Evolutionary conservation across 257 asterid species (phyloP), one percentile per base, ranked within the genome.

Genomic region (Solanum bulbocastanum): DNA sequence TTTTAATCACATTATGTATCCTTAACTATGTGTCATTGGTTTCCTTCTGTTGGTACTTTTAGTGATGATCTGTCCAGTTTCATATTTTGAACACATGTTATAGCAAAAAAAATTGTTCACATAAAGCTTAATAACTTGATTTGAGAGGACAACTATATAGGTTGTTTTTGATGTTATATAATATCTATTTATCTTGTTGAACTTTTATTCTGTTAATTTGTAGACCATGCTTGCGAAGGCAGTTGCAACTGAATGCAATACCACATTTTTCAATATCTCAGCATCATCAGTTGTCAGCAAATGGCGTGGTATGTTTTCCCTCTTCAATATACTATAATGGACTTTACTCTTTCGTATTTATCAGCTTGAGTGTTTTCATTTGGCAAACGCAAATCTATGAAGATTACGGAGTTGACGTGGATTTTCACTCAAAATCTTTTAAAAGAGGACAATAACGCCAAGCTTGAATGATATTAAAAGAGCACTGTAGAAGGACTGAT

Each of bases 141-240:
- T 27, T 15, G 25, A 15, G 84, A 79, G 65, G 84, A 15, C 32
- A 39, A 37, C 27, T 74, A 37, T 10, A 20, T 8, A 73, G 25
- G 46, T 36, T 4, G 8, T 35, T 72, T 32, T 20, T 73, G 46
- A 73, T 73, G 30, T 35, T 73, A 35, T 20, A 35, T 74, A 44
- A 79, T 44, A 16, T 81, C 40, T 81, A 14, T 27, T 79, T 44
- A 79, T 44, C 85, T 81, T 27, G 66, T 81, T 30, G 5, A 46
- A 44, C 5, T 81, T 81, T 27, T 46, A 46, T 10, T 81, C 87
- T 87, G 85, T 60, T 75, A 79, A 82, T 86, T 83, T 91, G 92
- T 93, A 97, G 99, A 97, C 99, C 84, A 96, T 97, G 99, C 96
- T 97, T 89, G 99, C 99, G 56, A 97, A 97, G 92, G 99, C 99